These are phyloP conservation scores for Paecilomyces sp. DNA, from an alignment of 2,329 filamentous ascomycete genomes.

Conservation along the genomic window DNA sequence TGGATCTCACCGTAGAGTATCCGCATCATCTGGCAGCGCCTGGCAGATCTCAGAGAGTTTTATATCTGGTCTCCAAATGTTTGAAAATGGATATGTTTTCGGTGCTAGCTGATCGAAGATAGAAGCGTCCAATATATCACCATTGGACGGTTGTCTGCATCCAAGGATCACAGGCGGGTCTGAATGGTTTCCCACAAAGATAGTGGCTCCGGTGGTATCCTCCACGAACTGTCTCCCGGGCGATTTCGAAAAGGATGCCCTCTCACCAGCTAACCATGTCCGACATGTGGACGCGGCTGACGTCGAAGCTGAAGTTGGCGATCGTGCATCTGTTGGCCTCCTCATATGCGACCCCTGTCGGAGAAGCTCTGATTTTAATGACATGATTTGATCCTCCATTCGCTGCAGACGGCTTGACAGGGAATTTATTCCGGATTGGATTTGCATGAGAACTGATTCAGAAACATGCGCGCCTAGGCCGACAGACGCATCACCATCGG, in stretches of 20 bases:
- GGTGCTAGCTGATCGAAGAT: slow-evolving; percentile 13
- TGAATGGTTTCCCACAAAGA: slow-evolving; percentile 15
- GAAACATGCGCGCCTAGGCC: neutral
- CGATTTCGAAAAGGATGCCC: slow-evolving; percentile 5
- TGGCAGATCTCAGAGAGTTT: slow-evolving; percentile 10
- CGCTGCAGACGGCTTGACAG: slow-evolving; percentile 8
- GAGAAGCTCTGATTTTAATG: slow-evolving; percentile 12
- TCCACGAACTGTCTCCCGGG: slow-evolving; percentile 13
- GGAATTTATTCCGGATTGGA: neutral
- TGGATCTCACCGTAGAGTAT: slow-evolving; percentile 13
- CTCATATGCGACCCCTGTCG: neutral
- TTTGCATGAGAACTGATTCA: neutral
- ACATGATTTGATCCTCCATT: slow-evolving; percentile 15
- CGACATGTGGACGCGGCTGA: neutral
- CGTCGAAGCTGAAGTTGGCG: neutral
- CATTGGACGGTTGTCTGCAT: slow-evolving; percentile 6
- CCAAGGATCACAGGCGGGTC: slow-evolving; percentile 12
- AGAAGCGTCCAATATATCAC: slow-evolving; percentile 5
- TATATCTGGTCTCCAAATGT: slow-evolving; percentile 13
- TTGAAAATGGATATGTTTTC: slow-evolving; percentile 16
- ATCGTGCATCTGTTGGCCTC: neutral
- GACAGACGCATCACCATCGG: neutral
- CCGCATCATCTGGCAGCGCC: slow-evolving; percentile 15
- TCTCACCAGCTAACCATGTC: neutral
- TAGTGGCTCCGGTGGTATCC: slow-evolving; percentile 15